Percentiles rank a stretch among this genome's conserved stretches.
These are phyloP conservation scores for Boletus bicolor DNA, from an alignment of 768 basidiomycete genomes.

Conservation along the genomic window DNA sequence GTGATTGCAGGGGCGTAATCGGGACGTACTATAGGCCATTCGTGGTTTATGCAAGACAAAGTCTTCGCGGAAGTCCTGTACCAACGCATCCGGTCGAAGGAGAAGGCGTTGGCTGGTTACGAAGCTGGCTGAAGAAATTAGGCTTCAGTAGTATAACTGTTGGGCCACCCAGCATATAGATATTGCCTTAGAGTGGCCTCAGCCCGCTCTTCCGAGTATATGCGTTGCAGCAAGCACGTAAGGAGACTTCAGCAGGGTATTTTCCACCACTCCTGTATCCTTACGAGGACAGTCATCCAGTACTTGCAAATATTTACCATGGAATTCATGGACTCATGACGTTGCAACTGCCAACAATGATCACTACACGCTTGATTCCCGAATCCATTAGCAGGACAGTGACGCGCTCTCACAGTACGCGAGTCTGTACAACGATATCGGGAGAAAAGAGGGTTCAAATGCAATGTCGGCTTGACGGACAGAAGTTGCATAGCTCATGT, in stretches of 20 bases:
- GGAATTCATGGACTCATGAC: background rate
- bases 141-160: conserved; percentile 29
- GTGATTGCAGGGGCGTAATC: conserved; percentile 25
- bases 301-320: background rate
- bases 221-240: background rate
- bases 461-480: background rate
- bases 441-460: background rate
- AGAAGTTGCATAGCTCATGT: background rate
- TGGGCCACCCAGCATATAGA: conserved; percentile 24
- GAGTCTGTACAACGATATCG: no score
- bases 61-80: conserved; percentile 12
- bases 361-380: background rate
- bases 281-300: background rate
- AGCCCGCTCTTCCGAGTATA: background rate
- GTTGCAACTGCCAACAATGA: background rate
- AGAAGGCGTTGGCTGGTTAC: conserved; percentile 30
- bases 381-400: background rate
- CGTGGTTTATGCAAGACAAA: conserved; percentile 21
- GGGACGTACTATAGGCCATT: conserved; percentile 33
- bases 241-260: background rate
- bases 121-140: conserved; percentile 27
- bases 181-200: background rate
- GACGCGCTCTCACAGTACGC: background rate
- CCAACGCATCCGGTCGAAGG: conserved; percentile 24
- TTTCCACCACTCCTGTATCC: background rate